phyloP scores from a whole-genome alignment of 2,329 filamentous ascomycete genomes.

The Alternaria novae-zelandiae region DNA sequence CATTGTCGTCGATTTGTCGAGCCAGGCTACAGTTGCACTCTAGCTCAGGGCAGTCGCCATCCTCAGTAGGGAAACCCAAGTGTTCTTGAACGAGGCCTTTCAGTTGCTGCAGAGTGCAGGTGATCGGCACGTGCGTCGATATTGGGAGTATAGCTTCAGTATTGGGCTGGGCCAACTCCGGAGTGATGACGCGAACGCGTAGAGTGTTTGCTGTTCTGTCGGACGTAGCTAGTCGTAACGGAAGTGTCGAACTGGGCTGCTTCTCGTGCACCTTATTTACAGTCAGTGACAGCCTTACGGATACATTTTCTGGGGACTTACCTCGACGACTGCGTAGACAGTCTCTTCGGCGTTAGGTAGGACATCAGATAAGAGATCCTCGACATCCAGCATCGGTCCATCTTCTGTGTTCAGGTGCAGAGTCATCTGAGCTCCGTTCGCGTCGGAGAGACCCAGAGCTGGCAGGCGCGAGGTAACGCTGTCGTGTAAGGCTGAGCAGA shows the following conservation, averaged over 20 bases:
- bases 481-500: background rate
- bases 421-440: accelerated
- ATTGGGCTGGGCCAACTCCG: background rate
- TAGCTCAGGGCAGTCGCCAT: background rate
- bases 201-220: accelerated
- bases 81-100: background rate
- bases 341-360: background rate
- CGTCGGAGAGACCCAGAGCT: background rate
- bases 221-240: accelerated
- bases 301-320: background rate
- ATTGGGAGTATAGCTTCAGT: accelerated
- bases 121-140: background rate
- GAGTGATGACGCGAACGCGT: background rate
- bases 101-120: background rate
- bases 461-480: background rate
- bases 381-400: background rate
- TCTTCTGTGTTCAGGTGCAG: background rate
- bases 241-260: background rate
- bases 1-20: background rate
- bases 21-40: background rate
- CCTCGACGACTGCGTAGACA: background rate
- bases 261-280: background rate
- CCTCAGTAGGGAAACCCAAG: background rate
- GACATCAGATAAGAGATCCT: background rate
- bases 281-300: too few relatives aligned